Evolutionary conservation across 2,329 filamentous ascomycete genomes (phyloP).

Genomic region (Cordyceps farinosa): DNA sequence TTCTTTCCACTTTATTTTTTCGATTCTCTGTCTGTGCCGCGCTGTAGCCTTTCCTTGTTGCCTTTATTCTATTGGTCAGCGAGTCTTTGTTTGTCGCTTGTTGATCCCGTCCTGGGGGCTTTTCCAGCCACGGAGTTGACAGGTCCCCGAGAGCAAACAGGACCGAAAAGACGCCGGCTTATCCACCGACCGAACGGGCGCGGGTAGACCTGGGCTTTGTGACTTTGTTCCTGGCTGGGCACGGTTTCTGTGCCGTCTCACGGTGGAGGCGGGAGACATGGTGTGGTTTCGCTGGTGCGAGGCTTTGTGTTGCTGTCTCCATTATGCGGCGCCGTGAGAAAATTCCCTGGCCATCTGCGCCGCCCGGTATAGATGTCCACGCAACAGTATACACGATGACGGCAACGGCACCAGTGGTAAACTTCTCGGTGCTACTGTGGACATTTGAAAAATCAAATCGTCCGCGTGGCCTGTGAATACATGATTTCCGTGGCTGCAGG

Average conservation of each 20-base stretch:
- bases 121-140: neutral
- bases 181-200: neutral
- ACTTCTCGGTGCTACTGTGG: slow-evolving; percentile 4
- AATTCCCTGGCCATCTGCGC: neutral
- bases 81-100: neutral
- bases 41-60: neutral
- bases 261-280: neutral
- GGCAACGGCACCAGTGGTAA: neutral
- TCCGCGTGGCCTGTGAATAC: neutral
- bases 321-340: neutral
- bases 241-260: neutral
- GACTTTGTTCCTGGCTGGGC: neutral
- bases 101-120: neutral
- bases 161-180: slow-evolving; percentile 1
- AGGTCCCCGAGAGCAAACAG: neutral
- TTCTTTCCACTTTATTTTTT: neutral
- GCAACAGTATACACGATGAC: too few species aligned
- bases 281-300: neutral
- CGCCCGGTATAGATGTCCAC: neutral
- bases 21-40: neutral
- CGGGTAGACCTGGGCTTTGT: neutral
- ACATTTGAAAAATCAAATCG: neutral
- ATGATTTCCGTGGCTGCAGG: neutral
- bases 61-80: neutral
- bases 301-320: neutral